Conservation (phyloP, 202 grass and related monocot genomes). For the Tripidium arundinaceum region DNA sequence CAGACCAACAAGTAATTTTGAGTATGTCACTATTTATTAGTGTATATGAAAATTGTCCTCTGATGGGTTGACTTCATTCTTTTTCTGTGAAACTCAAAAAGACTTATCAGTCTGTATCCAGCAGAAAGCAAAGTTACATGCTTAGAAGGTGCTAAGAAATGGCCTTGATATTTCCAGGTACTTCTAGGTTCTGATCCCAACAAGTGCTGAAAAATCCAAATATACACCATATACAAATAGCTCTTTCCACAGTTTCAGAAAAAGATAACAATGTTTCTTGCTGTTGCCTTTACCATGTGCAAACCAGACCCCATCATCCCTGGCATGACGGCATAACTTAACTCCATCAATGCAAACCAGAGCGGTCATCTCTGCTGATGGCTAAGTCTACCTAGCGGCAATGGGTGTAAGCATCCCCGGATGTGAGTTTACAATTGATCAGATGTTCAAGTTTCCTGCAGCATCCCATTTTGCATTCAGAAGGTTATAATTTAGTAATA, state of each 20-base stretch:
- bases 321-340: slow-evolving; percentile 70
- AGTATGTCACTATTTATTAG: not conserved
- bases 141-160: slow-evolving; percentile 75
- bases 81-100: slow-evolving; percentile 31
- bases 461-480: too few species aligned
- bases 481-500: too few species aligned
- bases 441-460: too few species aligned
- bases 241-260: not conserved
- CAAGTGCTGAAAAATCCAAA: not conserved
- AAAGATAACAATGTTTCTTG: not conserved
- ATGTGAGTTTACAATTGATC: too few species aligned
- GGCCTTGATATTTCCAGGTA: slow-evolving; percentile 44
- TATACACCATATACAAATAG: not conserved
- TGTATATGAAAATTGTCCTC: not conserved
- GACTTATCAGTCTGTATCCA: slow-evolving; percentile 69
- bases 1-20: not conserved
- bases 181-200: not conserved
- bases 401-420: too few species aligned
- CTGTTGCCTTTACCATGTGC: slow-evolving; percentile 16
- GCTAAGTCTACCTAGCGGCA: too few species aligned
- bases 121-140: slow-evolving; percentile 67
- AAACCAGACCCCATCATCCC: too few species aligned
- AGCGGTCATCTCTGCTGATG: not conserved
- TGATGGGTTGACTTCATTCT: not conserved
- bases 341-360: slow-evolving; percentile 87